phyloP scores from a whole-genome alignment of 176 grass and related monocot species.

The Hordeum vulgare region MorexV3_pseudomolecules_assembly NC_058524.1:65793504-65794003 shows the following conservation, averaged over 20 bases:
- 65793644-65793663: background rate
- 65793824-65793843: background rate
- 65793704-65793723: background rate
- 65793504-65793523: background rate
- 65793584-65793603: background rate
- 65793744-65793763: background rate
- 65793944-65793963: background rate
- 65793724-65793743: background rate
- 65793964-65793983: background rate
- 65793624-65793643: background rate
- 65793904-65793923: background rate
- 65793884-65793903: background rate
- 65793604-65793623: background rate
- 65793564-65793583: background rate
- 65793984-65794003: background rate
- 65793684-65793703: background rate
- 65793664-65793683: background rate
- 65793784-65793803: background rate
- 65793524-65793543: background rate
- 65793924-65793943: background rate
- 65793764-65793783: background rate
- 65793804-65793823: background rate
- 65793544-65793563: background rate
- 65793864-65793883: background rate
- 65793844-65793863: background rate